Evolutionary conservation across 176 grass and related monocot species (phyloP).

Genomic region (Zizania latifolia): DNA sequence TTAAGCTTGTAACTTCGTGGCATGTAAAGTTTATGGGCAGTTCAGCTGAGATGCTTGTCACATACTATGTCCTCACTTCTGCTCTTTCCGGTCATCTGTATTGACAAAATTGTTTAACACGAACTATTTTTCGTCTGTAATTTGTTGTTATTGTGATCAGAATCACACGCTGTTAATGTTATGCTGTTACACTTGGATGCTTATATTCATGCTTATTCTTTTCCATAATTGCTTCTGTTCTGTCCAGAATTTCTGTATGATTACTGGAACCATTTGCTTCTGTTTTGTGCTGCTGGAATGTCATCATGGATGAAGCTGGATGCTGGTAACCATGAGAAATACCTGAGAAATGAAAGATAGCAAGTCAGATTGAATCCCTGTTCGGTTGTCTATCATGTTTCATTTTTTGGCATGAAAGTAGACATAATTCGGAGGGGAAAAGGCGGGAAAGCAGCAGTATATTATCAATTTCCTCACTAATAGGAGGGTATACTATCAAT

Average conservation of each 20-base stretch:
- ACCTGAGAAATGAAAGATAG: no score
- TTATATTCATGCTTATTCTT: not conserved
- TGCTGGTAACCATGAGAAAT: no score
- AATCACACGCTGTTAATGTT: not conserved
- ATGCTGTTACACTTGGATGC: not conserved
- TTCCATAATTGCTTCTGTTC: not conserved
- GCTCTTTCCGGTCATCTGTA: not conserved
- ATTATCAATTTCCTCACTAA: no score
- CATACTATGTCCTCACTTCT: not conserved
- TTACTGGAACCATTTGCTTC: no score
- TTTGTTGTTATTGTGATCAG: not conserved
- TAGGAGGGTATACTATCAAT: no score
- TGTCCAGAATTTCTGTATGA: not conserved
- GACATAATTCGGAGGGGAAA: no score
- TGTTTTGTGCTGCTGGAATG: not conserved
- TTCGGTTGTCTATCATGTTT: not conserved
- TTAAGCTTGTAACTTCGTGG: conserved; percentile 22
- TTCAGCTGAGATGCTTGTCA: conserved; percentile 3
- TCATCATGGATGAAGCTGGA: not conserved
- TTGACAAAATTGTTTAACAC: not conserved
- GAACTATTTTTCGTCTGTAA: not conserved
- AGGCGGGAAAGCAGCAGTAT: no score
- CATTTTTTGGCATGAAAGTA: no score
- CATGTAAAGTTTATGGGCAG: conserved; percentile 16
- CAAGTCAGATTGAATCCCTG: no score